Base-by-base conservation (phyloP, 768 basidiomycete genomes). In the Trametes cubensis region DNA sequence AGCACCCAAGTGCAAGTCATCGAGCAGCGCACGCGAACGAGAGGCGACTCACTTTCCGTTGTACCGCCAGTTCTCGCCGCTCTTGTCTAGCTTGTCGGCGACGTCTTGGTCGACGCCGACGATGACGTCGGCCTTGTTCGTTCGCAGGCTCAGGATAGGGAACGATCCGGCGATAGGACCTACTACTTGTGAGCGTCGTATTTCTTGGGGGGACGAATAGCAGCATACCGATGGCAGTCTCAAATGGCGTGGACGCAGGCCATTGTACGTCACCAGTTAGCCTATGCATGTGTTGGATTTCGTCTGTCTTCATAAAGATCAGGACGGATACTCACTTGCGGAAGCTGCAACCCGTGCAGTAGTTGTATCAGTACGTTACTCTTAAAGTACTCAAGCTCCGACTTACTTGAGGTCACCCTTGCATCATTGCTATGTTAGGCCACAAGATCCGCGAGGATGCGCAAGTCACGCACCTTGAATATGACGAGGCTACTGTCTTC, bases 41-140 rank as follows among this genome's bases (percentile, higher is more conserved):
- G 7, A 6, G 34, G 6, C 34, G 21, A 74, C 84, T 72, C 68
- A 95, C 90, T 85, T 86, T 60, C 94, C 94, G 70, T 85, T 86
- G 8, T 87, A 81, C 52, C 91, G 77, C 94, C 94, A 95, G 60
- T 84, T 85, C 69, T 84, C 83, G 6, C 79, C 87, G 48, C 78
- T 81, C 30, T 74, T 73, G 68, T 94, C 90, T 3, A 95, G 75
- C 52, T 79, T 76, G 62, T 90, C 87, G 0, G 85, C 92, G 1
- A 85, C 75, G 0, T 87, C 88, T 66, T 85, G 79, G 0, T 81
- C 76, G 3, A 99, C 80, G 0, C 94, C 96, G 25, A 92, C 93
- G 6, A 88, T 90, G 2, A 97, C 94, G 70, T 98, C 95, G 0
- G 96, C 96, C 74, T 99, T 99, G 79, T 90, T 93, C 0, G 96